Evolutionary conservation across 768 basidiomycete species (phyloP), one percentile per base, ranked within the genome.

Genomic region (Clitopilus hobsonii): DNA sequence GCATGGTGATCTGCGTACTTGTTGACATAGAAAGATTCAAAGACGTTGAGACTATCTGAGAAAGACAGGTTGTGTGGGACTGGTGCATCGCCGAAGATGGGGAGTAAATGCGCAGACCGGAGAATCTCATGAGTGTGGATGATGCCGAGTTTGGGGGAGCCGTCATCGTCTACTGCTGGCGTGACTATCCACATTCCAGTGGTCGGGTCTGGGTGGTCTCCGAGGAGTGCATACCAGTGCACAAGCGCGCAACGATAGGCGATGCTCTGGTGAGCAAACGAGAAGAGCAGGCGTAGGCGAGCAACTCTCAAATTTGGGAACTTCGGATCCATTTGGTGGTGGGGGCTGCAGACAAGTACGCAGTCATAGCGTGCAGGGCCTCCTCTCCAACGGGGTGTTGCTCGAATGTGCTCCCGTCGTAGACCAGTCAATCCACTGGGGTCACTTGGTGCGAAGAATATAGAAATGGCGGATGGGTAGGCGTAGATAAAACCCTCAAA

Each of bases 371-470:
- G 54, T n/a, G 64, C 41, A 23, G 57, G 36, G 1, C 61, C 65
- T 6, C 58, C 56, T n/a, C 60, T 58, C 71, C 72, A 75, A 1
- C 54, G 54, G 14, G 58, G 60, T 6, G 57, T 67, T 0, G 68
- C 56, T 1, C 64, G 56, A 28, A 76, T 73, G 6, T 55, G 24
- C 28, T 50, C 49, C 7, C 28, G 49, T 26, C 23, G 18, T 2
- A 50, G 22, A 7, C 23, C 49, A 56, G 54, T 73, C 29, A 65
- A 51, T 6, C 72, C 70, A 48, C 61, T 68, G 18, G 58, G 51
- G 38, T 75, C 64, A 61, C 74, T 75, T 18, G 74, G 73, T 6
- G 73, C 67, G 57, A 65, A 67, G 52, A 67, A 73, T 1, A 45
- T 58, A 2, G 72, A 64, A 22, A 60, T 29, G 0, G 70, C 72